Conservation (phyloP, 257 asterid genomes). For the Jacaranda mimosifolia region DNA sequence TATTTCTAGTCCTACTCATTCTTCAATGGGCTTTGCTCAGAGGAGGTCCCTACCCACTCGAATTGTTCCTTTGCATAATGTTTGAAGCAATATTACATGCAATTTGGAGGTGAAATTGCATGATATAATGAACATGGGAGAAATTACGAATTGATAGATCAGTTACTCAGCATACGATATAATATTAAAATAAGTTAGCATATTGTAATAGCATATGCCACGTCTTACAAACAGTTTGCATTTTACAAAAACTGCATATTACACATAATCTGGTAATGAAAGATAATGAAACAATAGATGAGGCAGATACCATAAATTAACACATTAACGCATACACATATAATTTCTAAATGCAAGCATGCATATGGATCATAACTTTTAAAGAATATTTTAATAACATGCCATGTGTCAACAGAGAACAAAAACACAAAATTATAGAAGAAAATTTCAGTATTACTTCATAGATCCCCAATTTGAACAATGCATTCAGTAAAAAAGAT, state of each 20-base stretch:
- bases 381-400: neutral
- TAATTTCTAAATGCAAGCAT: too few relatives aligned
- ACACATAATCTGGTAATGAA: neutral
- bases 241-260: neutral
- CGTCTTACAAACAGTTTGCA: neutral
- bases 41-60: slow-evolving; percentile 52
- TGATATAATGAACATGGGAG: neutral
- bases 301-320: neutral
- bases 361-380: neutral
- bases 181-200: neutral
- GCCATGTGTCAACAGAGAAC: neutral
- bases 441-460: neutral
- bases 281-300: neutral
- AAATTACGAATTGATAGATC: slow-evolving; percentile 2
- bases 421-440: neutral
- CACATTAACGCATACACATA: too few relatives aligned
- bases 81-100: slow-evolving; percentile 17
- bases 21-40: slow-evolving; percentile 63
- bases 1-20: slow-evolving; percentile 15
- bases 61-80: slow-evolving; percentile 44
- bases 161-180: neutral
- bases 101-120: neutral
- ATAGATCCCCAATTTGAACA: neutral
- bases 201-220: neutral
- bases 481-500: neutral